phyloP scores from a whole-genome alignment of 164 flowering plant genomes.

The Vitis vinifera region ASM3070453v1 NC_081808.1:12042501-12043000 shows the following conservation, averaged over 20 bases:
- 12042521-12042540: too few species aligned
- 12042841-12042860: slow-evolving; percentile 91
- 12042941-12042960: too few species aligned
- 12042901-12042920: too few species aligned
- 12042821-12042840: slow-evolving; percentile 83
- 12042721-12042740: slow-evolving; percentile 69
- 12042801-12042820: slow-evolving; percentile 84
- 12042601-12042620: slow-evolving; percentile 68
- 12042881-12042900: slow-evolving; percentile 60
- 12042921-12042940: too few species aligned
- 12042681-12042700: slow-evolving; percentile 80
- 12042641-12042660: slow-evolving; percentile 87
- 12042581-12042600: slow-evolving; percentile 62
- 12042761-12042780: slow-evolving; percentile 87
- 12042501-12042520: too few species aligned
- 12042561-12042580: slow-evolving; percentile 16
- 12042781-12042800: slow-evolving; percentile 74
- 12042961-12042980: too few species aligned
- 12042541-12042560: too few species aligned
- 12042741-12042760: slow-evolving; percentile 86
- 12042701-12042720: slow-evolving; percentile 77
- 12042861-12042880: slow-evolving; percentile 77
- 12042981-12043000: too few species aligned
- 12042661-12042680: slow-evolving; percentile 86
- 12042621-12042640: slow-evolving; percentile 82